Evolutionary conservation across 2,329 filamentous ascomycete genomes (phyloP).

Genomic region (Stachybotrys echinatus): DNA sequence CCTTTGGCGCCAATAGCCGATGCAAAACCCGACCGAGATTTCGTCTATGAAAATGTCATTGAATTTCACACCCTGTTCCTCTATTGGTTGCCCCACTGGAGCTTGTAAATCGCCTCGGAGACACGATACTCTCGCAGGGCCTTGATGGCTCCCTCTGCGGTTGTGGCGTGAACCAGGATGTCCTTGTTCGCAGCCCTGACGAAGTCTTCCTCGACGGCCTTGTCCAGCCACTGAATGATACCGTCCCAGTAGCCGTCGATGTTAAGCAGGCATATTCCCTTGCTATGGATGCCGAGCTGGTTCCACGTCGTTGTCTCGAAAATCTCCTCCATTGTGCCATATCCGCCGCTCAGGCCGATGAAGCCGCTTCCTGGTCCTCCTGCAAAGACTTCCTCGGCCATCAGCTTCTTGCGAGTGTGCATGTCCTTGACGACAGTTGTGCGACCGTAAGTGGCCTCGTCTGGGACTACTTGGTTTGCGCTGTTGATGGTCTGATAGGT

Average conservation of each 20-base stretch:
- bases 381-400: constrained; percentile 81
- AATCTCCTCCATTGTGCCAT: constrained; percentile 93
- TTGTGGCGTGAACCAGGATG: constrained; percentile 74
- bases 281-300: constrained; percentile 85
- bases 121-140: constrained; percentile 70
- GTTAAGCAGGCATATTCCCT: constrained; percentile 77
- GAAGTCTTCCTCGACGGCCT: constrained; percentile 71
- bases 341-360: constrained; percentile 82
- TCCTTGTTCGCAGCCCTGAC: constrained; percentile 63
- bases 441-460: constrained; percentile 64
- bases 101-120: constrained; percentile 68
- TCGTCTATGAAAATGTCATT: neutral
- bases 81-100: constrained; percentile 73
- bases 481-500: constrained; percentile 41
- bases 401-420: constrained; percentile 92
- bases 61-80: constrained; percentile 3
- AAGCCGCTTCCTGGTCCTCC: constrained; percentile 84
- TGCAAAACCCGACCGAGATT: neutral
- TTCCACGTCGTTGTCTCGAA: constrained; percentile 93
- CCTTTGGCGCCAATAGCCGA: neutral
- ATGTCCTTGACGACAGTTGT: constrained; percentile 92
- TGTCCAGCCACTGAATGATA: constrained; percentile 74
- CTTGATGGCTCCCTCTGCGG: constrained; percentile 65
- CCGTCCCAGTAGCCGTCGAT: constrained; percentile 91
- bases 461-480: constrained; percentile 53